Percentiles rank a stretch among this genome's conserved stretches.
Conservation (phyloP, 2,329 filamentous ascomycete species). For the Dendrostoma leiphaemia region DNA sequence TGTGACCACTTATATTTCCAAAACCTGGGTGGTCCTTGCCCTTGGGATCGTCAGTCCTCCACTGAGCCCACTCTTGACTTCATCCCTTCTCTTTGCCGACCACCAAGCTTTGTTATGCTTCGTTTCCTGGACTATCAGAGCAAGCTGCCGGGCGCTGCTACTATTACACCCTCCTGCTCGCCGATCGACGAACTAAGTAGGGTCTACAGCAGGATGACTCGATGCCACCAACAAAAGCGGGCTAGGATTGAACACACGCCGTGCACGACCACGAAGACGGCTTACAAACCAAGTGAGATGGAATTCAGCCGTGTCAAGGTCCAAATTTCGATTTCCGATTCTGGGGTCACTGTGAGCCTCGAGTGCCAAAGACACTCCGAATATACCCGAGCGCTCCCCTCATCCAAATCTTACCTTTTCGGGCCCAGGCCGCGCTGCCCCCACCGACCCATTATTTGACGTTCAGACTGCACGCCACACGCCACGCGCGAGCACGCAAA, state of each 20-base stretch:
- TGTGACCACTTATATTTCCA: no score
- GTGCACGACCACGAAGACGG: no score
- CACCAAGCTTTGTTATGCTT: no score
- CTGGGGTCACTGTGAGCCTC: constrained; percentile 12
- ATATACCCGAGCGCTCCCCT: neutral
- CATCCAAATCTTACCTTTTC: constrained; percentile 2
- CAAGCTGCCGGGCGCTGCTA: no score
- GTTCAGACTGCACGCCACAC: no score
- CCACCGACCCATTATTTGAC: neutral
- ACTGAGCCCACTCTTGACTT: constrained; percentile 15
- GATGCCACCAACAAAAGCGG: neutral
- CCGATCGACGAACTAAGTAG: neutral
- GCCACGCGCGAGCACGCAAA: neutral
- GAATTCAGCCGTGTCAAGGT: no score
- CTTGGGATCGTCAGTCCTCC: neutral
- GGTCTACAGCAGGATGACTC: no score
- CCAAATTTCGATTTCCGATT: neutral
- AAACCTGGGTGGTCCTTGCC: neutral
- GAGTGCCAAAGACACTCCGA: neutral
- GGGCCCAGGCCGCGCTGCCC: neutral
- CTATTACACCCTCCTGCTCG: no score
- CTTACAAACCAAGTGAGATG: no score
- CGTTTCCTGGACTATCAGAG: no score
- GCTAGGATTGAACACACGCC: no score
- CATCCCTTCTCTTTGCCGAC: constrained; percentile 8